These are phyloP conservation scores for Cardamine chenopodiifolia DNA, from an alignment of 345 rosid species.

Conservation along the genomic window DNA sequence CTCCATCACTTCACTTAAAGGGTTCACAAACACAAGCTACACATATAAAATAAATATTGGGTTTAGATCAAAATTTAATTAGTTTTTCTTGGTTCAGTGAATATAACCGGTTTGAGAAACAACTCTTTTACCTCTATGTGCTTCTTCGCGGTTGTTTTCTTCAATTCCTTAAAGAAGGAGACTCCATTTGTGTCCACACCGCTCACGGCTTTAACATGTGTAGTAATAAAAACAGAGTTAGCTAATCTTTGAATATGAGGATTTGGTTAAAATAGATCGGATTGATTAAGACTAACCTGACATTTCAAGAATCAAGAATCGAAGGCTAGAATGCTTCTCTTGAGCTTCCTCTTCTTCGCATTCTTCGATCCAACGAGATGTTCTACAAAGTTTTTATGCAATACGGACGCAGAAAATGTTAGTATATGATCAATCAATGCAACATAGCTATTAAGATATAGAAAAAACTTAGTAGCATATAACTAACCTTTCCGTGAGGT, in stretches of 20 bases:
- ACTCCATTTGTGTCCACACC: conserved; percentile 88
- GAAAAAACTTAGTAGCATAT: background rate
- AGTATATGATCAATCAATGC: background rate
- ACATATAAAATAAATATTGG: background rate
- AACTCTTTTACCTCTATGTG: conserved; percentile 52
- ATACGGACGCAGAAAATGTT: conserved; percentile 4
- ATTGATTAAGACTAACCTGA: conserved; percentile 51
- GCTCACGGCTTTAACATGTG: conserved; percentile 61
- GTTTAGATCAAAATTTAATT: background rate
- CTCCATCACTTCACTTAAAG: conserved; percentile 81
- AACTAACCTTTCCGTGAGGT: conserved; percentile 80
- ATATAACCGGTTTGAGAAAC: conserved; percentile 4
- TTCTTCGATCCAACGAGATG: conserved; percentile 86
- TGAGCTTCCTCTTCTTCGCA: conserved; percentile 57
- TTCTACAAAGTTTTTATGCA: conserved; percentile 43
- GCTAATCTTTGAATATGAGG: background rate
- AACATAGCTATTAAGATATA: background rate
- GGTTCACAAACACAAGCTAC: conserved; percentile 94
- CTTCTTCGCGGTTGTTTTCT: conserved; percentile 60
- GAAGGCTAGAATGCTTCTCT: conserved; percentile 56
- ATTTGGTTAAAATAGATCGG: background rate
- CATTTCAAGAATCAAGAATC: conserved; percentile 68
- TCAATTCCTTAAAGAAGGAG: conserved; percentile 63
- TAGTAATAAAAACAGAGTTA: background rate
- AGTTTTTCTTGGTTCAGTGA: background rate